A percentile compares a stretch with the other conserved stretches of the same genome.
These are phyloP conservation scores for Teunomyces tritomae DNA, from an alignment of 805 yeast genomes.

Conservation along the genomic window DNA sequence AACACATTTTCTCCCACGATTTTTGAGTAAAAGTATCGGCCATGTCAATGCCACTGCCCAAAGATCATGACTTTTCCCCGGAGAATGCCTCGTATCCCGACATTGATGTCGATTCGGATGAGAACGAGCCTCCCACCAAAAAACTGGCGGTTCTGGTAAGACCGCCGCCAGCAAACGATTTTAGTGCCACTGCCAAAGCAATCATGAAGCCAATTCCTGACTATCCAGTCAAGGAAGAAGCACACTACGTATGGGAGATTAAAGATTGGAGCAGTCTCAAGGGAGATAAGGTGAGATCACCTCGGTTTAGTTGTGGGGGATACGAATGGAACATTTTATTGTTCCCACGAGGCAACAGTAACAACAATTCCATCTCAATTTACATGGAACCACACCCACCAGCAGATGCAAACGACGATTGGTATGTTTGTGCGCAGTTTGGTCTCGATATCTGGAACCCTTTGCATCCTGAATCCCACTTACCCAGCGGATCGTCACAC, in stretches of 20 bases:
- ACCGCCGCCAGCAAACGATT: slow-evolving; percentile 31
- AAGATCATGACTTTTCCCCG: neutral
- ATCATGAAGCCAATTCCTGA: slow-evolving; percentile 40
- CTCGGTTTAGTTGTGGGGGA: slow-evolving; percentile 55
- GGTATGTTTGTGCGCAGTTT: slow-evolving; percentile 93
- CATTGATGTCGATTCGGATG: neutral
- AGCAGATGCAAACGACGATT: slow-evolving; percentile 40
- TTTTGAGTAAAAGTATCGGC: neutral
- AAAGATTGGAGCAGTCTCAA: slow-evolving; percentile 44
- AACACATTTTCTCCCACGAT: neutral
- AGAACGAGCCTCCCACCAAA: slow-evolving; percentile 2
- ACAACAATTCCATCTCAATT: slow-evolving; percentile 55
- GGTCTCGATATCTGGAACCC: slow-evolving; percentile 85
- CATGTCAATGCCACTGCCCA: slow-evolving; percentile 2
- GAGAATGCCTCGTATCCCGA: neutral
- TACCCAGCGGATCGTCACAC: slow-evolving; percentile 67
- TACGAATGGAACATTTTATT: slow-evolving; percentile 68
- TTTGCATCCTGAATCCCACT: slow-evolving; percentile 56
- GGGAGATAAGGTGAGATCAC: slow-evolving; percentile 46
- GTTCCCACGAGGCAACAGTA: slow-evolving; percentile 73
- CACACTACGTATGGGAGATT: slow-evolving; percentile 49
- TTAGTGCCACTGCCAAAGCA: slow-evolving; percentile 22
- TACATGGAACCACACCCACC: slow-evolving; percentile 74
- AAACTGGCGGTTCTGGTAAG: slow-evolving; percentile 1
- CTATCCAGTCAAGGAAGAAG: slow-evolving; percentile 35